Base-by-base conservation (phyloP, 164 flowering plant species). In the Magnolia changhungtana region DNA sequence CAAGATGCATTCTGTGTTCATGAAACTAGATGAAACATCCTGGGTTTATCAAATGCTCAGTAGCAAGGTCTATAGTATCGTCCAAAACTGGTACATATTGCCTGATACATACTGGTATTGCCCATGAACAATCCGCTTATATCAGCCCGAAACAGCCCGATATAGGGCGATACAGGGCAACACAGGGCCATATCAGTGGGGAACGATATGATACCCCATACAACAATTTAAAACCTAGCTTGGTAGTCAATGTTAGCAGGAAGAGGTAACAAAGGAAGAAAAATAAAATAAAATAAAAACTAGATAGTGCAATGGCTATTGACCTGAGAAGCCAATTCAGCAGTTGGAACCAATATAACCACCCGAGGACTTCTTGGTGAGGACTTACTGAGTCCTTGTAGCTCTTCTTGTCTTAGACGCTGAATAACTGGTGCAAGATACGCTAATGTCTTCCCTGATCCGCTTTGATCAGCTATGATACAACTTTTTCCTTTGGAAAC, bases 241-340 rank as follows among this genome's bases (percentile, higher is more conserved):
- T 3, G 45, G 45, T 37, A 37, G 45, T 37, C 45, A 37, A 4
- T 37, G 45, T 37, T 37, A 37, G 45, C 45, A 37, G 45, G 45
- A 37, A 37, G 45, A 37, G 7, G 45, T 37, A 4, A 37, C 45
- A 37, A 37, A 37, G 45, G 45, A 37, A 37, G 45, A 37, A 37
- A 37, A 37, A 37, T 55, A 16, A 55, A 11, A 16, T 55, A 55
- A 10, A 55, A 55, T 11, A 55, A 37, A 9, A 63, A 4, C 55
- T 37, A n/a, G 52, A 16, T 50, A 37, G 45, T 37, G 45, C 45
- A 37, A 37, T 37, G 71, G 45, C 18, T 76, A 78, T 88, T 73
- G 29, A 91, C 99, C 93, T 96, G 99, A 81, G 97, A 89, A 79
- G 93, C 99, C 83, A 96, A 82, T 83, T 96, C 99, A 80, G 98